Base-by-base conservation (phyloP, 2,329 filamentous ascomycete species). In the Didymella exigua region DNA sequence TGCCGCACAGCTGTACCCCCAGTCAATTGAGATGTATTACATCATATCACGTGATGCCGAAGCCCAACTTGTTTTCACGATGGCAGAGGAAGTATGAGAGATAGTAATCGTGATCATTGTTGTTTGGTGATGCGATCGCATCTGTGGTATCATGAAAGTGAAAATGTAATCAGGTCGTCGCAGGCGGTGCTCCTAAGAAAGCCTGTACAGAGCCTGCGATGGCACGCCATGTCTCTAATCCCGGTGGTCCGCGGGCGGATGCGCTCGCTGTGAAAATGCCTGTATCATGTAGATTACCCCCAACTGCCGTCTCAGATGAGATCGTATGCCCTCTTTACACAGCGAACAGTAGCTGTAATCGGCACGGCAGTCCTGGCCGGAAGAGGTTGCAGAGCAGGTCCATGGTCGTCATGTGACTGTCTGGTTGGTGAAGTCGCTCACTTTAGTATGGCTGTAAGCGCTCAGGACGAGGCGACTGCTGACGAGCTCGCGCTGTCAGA, bases 141-240 rank as follows among this genome's bases (percentile, higher is more conserved):
- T 65, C 56, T 49, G 58, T 72, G 70, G 67, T 72, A 71, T 72
- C 68, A 67, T 69, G n/a, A 53, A 49, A 54, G 57, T 59, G 18
- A 51, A 37, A 55, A 43, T 33, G 55, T 49, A 42, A 36, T 37
- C 40, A 51, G 51, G 47, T n/a, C n/a, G n/a, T n/a, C 45, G 52
- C 58, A 50, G 44, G 18, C 31, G 26, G n/a, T 33, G 44, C 44
- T 43, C 44, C 37, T 40, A 14, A 34, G 33, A 54, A 37, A 46
- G 42, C 16, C 56, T 37, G 19, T 50, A 37, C 42, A 55, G 21
- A 56, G 62, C 66, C 67, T 33, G 57, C 58, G 60, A 61, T 62
- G 61, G 67, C 62, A 49, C 48, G 38, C 49, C 54, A 49, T 54
- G 48, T 48, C 41, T 59, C 53, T 58, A 59, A 46, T 24, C 41